Base-by-base conservation (phyloP, 495 filamentous ascomycete species). In the Chaetomidium leptoderma region DNA sequence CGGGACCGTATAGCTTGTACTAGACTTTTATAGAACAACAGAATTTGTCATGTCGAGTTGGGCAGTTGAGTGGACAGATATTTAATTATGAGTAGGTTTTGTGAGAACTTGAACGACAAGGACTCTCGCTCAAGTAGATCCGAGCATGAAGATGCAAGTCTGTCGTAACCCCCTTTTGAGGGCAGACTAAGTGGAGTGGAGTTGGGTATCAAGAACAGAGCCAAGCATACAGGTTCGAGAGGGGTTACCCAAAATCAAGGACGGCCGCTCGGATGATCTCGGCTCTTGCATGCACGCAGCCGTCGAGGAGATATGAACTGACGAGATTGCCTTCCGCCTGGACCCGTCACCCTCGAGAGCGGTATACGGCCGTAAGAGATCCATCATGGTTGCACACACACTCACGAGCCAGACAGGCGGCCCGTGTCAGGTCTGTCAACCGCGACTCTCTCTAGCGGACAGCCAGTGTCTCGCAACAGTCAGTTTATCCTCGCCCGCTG, bases 311-410 rank as follows among this genome's bases (percentile, higher is more conserved):
- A 43, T 53, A 43, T 51, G 17, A 13, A 44, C 14, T 21, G 14
- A 26, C 30, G 13, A 26, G 24, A 50, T 23, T 26, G 53, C 26
- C 51, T 35, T 27, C 49, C 37, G 48, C 44, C 19, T 33, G 32
- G n/a, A 44, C 21, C 6, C 10, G 49, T 11, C 40, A 37, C 37
- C 2, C 24, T n/a, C 30, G 42, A 48, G 47, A 36, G 42, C 27
- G 57, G 13, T 4, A 13, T 67, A 67, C 65, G 65, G 65, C 65
- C 65, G 65, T 65, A 66, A 65, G 30, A 48, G 33, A 36, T 30
- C 36, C 36, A 39, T 13, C 36, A 39, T 13, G 11, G 64, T 67
- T 33, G 50, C 57, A 67, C 62, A 59, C 43, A 32, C 27, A 59
- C 43, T 30, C 27, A 45, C 16, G 45, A 40, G 53, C 53, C 53